Conservation (phyloP, 176 grass and related monocot genomes). For the Triticum dicoccoides region DNA sequence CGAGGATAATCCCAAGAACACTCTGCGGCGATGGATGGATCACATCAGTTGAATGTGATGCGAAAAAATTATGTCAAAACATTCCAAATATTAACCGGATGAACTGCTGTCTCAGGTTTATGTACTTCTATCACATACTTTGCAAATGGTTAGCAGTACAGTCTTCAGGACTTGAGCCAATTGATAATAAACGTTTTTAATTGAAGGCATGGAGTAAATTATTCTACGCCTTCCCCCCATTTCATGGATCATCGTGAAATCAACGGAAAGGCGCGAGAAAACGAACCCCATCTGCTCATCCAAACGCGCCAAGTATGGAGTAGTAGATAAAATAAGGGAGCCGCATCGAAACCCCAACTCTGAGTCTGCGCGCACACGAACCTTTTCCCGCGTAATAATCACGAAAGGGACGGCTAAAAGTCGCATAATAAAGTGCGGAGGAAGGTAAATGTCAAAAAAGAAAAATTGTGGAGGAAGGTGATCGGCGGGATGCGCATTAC, state of each 20-base stretch:
- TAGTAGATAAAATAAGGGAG: not conserved
- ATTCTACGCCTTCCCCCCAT: conserved; percentile 4
- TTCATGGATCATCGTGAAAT: not conserved
- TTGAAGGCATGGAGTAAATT: conserved; percentile 8
- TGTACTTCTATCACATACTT: not conserved
- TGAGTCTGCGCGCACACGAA: not conserved
- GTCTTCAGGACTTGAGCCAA: conserved; percentile 6
- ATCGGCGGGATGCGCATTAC: conserved; percentile 38
- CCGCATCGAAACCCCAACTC: not conserved
- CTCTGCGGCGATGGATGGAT: conserved; percentile 51
- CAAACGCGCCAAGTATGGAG: not conserved
- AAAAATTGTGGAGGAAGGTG: not conserved
- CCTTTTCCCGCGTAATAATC: not conserved
- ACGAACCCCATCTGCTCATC: not conserved
- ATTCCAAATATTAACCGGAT: not conserved
- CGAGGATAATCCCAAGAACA: conserved; percentile 97
- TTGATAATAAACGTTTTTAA: not conserved
- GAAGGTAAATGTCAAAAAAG: not conserved
- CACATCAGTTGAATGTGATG: conserved; percentile 6
- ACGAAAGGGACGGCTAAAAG: not conserved
- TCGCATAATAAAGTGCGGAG: not conserved
- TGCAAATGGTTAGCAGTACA: not conserved
- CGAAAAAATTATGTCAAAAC: not conserved
- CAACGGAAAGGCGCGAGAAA: not conserved
- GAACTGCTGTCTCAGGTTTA: not conserved